Percentiles rank a stretch among this genome's conserved stretches.
Evolutionary conservation across 345 rosid species (phyloP).

Genomic region (Gossypioides kirkii): DNA sequence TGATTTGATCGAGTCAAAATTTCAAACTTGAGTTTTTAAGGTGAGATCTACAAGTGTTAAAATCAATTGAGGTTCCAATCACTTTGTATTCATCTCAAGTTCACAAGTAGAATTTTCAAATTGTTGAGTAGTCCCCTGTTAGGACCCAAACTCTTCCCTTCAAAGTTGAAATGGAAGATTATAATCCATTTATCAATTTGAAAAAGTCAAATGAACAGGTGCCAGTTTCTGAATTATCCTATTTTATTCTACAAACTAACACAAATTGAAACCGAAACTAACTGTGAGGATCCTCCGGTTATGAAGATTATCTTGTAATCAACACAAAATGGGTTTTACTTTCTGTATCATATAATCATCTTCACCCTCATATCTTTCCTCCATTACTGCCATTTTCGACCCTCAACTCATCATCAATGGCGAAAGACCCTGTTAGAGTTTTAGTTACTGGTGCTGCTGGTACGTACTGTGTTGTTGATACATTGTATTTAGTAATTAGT

Average conservation of each 20-base stretch:
- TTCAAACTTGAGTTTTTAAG: too few species aligned
- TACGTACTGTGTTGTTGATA: background rate
- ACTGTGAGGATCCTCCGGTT: background rate
- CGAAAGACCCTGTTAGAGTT: constrained; percentile 1
- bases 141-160: background rate
- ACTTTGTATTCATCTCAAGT: too few species aligned
- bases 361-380: background rate
- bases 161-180: background rate
- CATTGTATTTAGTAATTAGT: too few species aligned
- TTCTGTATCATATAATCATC: background rate
- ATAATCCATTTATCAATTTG: background rate
- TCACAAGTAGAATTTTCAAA: too few species aligned
- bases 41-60: too few species aligned
- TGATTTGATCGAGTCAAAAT: too few species aligned
- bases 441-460: constrained; percentile 13
- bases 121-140: too few species aligned
- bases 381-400: background rate
- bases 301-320: background rate
- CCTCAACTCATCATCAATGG: background rate
- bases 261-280: background rate
- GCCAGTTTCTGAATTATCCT: background rate
- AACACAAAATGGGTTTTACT: background rate
- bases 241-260: background rate
- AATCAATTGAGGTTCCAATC: too few species aligned
- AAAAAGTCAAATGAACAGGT: background rate